A percentile compares a stretch with the other conserved stretches of the same genome.
These are phyloP conservation scores for Paraphaeosphaeria minitans DNA, from an alignment of 2,329 filamentous ascomycete species.

Conservation along the genomic window DNA sequence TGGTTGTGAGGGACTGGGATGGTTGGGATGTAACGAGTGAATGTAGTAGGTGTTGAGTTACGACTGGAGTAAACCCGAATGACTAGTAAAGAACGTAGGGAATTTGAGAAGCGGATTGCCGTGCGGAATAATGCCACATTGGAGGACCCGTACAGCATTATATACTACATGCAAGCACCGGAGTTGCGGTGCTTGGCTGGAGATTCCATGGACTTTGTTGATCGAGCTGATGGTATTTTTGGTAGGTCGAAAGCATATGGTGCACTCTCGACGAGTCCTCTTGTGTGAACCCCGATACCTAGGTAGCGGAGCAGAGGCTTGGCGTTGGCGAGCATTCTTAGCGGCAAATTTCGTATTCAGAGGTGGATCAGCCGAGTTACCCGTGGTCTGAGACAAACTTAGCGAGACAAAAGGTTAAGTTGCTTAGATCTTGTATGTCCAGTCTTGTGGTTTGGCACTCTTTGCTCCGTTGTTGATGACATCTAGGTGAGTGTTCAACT, in stretches of 20 bases:
- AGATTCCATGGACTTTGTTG: conserved; percentile 1
- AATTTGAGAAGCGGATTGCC: not conserved
- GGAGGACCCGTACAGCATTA: not conserved
- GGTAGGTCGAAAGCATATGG: not conserved
- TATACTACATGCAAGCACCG: not conserved
- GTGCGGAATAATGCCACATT: not conserved
- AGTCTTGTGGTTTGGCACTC: not conserved
- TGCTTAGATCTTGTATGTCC: not conserved
- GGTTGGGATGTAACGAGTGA: not conserved
- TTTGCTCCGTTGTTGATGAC: not conserved
- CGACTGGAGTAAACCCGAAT: not conserved
- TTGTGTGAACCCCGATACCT: not conserved
- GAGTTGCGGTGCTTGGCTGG: not conserved
- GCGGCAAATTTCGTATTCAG: not conserved
- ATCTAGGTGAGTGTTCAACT: not conserved
- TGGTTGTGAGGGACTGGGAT: no score
- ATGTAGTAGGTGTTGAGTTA: not conserved
- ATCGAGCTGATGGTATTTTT: not conserved
- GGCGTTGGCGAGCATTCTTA: not conserved
- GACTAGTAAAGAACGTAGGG: not conserved
- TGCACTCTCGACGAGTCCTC: not conserved
- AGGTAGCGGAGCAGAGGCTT: conserved; percentile 3
- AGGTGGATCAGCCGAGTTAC: not conserved
- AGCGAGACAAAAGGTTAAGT: not conserved
- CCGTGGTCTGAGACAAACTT: not conserved